A percentile compares a stretch with the other conserved stretches of the same genome.
Conservation (phyloP, 352 stramenopile species). For the Plasmopara halstedii region DNA sequence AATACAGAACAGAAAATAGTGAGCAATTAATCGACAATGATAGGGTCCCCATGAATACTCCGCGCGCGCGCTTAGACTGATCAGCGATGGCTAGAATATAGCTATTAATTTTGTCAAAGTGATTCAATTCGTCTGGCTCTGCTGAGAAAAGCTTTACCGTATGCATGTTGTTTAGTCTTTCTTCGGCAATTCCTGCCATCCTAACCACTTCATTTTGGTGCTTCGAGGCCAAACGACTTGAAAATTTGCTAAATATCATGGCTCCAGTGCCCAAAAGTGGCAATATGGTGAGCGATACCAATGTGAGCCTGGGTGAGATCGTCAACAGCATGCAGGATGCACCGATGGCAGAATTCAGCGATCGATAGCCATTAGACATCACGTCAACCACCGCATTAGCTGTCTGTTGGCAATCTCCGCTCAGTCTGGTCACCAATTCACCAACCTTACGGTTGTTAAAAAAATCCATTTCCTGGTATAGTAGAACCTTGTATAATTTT, state of each 20-base stretch:
- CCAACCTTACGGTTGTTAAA: constrained; percentile 78
- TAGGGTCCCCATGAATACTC: constrained; percentile 86
- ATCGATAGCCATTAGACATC: constrained; percentile 81
- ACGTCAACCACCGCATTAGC: constrained; percentile 84
- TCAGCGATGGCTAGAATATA: constrained; percentile 59
- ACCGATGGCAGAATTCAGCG: constrained; percentile 83
- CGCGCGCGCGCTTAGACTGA: constrained; percentile 68
- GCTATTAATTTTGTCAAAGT: constrained; percentile 65
- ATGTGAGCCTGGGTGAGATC: constrained; percentile 85
- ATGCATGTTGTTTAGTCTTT: constrained; percentile 83
- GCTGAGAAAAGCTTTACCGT: constrained; percentile 87
- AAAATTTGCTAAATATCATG: constrained; percentile 82
- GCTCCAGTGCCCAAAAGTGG: constrained; percentile 66
- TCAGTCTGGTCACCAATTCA: constrained; percentile 81
- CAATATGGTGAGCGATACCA: constrained; percentile 82
- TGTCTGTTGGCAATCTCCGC: constrained; percentile 84
- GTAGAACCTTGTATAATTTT: constrained; percentile 62
- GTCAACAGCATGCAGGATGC: constrained; percentile 84
- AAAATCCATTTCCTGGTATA: constrained; percentile 80
- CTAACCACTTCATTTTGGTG: constrained; percentile 71
- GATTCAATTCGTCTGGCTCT: constrained; percentile 54
- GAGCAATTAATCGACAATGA: constrained; percentile 86
- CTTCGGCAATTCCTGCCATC: constrained; percentile 79
- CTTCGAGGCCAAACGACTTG: constrained; percentile 63
- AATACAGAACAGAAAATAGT: constrained; percentile 87